These are phyloP conservation scores for Microbotryum intermedium DNA, from an alignment of 1,284 basidiomycete species.

Conservation along the genomic window DNA sequence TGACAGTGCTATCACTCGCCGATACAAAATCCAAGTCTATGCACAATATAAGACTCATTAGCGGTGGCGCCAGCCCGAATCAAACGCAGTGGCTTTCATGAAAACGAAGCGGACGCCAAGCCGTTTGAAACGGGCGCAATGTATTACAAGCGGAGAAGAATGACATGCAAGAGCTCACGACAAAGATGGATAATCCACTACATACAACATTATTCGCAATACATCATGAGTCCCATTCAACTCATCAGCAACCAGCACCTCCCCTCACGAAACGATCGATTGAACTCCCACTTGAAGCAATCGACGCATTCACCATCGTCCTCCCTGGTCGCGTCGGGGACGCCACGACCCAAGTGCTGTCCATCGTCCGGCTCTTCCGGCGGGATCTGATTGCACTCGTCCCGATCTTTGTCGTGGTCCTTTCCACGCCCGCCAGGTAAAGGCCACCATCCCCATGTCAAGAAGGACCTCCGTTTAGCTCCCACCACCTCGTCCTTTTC, in stretches of 20 bases:
- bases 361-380: constrained; percentile 23
- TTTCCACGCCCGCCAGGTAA: constrained; percentile 5
- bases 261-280: neutral
- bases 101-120: too few species aligned
- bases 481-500: neutral
- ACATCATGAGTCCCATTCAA: too few species aligned
- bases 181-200: neutral
- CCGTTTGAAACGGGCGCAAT: too few species aligned
- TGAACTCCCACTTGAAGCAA: constrained; percentile 32
- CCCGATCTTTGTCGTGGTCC: constrained; percentile 6
- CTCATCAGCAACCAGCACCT: neutral
- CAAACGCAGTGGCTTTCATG: too few species aligned
- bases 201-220: neutral
- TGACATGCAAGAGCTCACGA: neutral
- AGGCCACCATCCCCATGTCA: constrained; percentile 1
- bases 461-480: too few species aligned
- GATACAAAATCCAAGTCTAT: too few species aligned
- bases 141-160: neutral
- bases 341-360: constrained; percentile 26
- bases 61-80: too few species aligned
- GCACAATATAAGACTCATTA: too few species aligned
- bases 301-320: constrained; percentile 28
- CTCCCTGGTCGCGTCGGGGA: constrained; percentile 28
- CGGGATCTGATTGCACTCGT: neutral
- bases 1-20: too few species aligned